Evolutionary conservation across 1,284 basidiomycete genomes (phyloP), one percentile per base, ranked within the genome.

Genomic region (Ustilago esculenta): DNA sequence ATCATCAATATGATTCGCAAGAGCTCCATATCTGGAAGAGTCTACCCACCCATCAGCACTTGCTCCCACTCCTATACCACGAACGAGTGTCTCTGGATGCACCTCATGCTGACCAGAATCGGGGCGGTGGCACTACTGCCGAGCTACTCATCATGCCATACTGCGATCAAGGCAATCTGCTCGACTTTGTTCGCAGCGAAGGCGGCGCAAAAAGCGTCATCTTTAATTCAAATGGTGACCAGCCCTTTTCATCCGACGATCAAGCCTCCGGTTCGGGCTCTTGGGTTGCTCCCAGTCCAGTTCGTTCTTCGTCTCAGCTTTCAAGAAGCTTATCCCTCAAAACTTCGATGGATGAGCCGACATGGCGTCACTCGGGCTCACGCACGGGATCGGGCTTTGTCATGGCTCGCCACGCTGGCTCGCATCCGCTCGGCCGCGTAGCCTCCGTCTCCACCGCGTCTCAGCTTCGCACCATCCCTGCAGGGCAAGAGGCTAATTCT

Each of bases 91-190:
- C 43, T 10, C 29, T 70, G 11, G 51, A 55, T 24, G 18, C 36
- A 10, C 20, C 27, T 0, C 47, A 34, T 3, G 15, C 42, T n/a
- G 41, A 47, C 15, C 30, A 36, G 4, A 30, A 17, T 29, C 44
- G 34, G 1, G 34, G 25, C n/a, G 20, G 18, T 9, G 45, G 42
- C 6, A 49, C 49, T 2, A 55, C 32, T 14, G 54, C 51, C 2
- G 65, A 72, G 42, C 57, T 78, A 9, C 45, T 78, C 10, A 68
- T 78, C 49, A 78, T 78, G 76, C 76, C 76, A 6, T 66, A 64
- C 42, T 73, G 72, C 43, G 70, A 73, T 23, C 57, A 60, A 14
- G 76, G 76, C 30, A 75, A 63, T 15, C 47, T 78, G 50, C 66
- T 78, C 41, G 65, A 68, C 49, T 76, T 64, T 56, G 73, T 78